phyloP scores from a whole-genome alignment of 768 basidiomycete genomes.

The Mycena olivaceomarginata region DNA sequence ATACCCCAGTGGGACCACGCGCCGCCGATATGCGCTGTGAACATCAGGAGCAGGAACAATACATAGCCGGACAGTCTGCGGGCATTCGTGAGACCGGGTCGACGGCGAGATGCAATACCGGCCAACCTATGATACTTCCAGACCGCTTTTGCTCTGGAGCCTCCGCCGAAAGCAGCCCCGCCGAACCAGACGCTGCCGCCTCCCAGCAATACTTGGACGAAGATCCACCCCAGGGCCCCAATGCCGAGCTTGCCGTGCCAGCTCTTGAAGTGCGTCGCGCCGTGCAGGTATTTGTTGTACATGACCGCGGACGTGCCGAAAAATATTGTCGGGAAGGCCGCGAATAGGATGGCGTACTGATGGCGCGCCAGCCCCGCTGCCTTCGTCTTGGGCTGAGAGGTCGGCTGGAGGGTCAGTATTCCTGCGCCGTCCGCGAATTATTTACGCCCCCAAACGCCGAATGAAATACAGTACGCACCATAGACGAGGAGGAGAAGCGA shows the following conservation, averaged over 20 bases:
- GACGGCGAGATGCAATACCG: background rate
- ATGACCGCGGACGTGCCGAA: slow-evolving; percentile 78
- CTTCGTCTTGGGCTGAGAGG: slow-evolving; percentile 79
- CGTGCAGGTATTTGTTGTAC: slow-evolving; percentile 74
- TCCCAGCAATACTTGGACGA: slow-evolving; percentile 77
- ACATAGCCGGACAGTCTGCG: slow-evolving; percentile 84
- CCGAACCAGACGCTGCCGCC: slow-evolving; percentile 87
- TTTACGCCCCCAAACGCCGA: no score
- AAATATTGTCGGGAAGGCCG: slow-evolving; percentile 75
- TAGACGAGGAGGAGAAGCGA: slow-evolving; percentile 75
- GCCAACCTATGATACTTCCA: slow-evolving; percentile 91
- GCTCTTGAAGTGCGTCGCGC: slow-evolving; percentile 75
- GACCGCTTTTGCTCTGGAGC: slow-evolving; percentile 79
- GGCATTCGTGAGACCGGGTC: slow-evolving; percentile 18
- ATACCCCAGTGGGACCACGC: slow-evolving; percentile 79
- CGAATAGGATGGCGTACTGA: slow-evolving; percentile 74
- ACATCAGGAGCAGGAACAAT: slow-evolving; percentile 75
- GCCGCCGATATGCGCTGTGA: slow-evolving; percentile 83
- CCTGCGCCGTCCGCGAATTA: slow-evolving; percentile 60
- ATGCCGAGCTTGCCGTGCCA: slow-evolving; percentile 88
- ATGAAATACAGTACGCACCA: slow-evolving; percentile 59
- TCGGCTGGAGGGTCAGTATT: slow-evolving; percentile 86
- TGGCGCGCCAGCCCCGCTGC: slow-evolving; percentile 82
- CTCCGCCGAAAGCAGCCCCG: slow-evolving; percentile 84
- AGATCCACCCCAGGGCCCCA: slow-evolving; percentile 76